Evolutionary conservation across 1,284 basidiomycete genomes (phyloP).

Genomic region (Pterula multifida): DNA sequence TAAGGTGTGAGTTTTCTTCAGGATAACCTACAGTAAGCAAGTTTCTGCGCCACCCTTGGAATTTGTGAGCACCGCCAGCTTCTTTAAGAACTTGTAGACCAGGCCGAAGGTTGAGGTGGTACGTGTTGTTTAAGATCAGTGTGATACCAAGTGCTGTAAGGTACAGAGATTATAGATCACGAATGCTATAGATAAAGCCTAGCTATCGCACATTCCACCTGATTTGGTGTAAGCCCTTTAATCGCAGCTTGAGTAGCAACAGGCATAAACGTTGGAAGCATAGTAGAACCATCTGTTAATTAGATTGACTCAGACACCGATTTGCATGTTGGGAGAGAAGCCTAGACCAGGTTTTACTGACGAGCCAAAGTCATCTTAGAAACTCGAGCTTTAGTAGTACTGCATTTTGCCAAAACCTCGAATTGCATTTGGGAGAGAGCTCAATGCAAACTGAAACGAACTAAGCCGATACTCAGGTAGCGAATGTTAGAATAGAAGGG

Average conservation of each 20-base stretch:
- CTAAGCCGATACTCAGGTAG: too few species aligned
- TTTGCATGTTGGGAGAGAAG: background rate
- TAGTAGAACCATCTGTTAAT: slow-evolving; percentile 57
- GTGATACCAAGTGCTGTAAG: slow-evolving; percentile 50
- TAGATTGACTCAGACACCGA: background rate
- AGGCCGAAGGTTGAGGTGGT: slow-evolving; percentile 72
- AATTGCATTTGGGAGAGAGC: slow-evolving; percentile 53
- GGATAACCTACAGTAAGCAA: slow-evolving; percentile 53
- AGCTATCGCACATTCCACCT: slow-evolving; percentile 41
- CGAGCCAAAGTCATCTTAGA: slow-evolving; percentile 64
- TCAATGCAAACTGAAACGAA: too few species aligned
- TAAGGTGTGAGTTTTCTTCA: slow-evolving; percentile 6
- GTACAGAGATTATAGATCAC: background rate
- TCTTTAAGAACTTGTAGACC: slow-evolving; percentile 59
- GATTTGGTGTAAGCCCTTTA: slow-evolving; percentile 75
- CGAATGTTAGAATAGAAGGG: too few species aligned
- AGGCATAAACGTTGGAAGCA: slow-evolving; percentile 83
- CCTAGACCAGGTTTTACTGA: slow-evolving; percentile 20
- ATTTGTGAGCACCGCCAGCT: slow-evolving; percentile 71
- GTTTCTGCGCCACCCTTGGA: slow-evolving; percentile 77
- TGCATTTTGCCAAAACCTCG: slow-evolving; percentile 65
- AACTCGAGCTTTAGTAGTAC: slow-evolving; percentile 66
- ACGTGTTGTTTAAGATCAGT: slow-evolving; percentile 77
- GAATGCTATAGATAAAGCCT: too few species aligned
- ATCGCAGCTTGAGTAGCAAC: slow-evolving; percentile 83